phyloP scores from a whole-genome alignment of 257 asterid genomes.

The Rubia yunnanensis region DNA sequence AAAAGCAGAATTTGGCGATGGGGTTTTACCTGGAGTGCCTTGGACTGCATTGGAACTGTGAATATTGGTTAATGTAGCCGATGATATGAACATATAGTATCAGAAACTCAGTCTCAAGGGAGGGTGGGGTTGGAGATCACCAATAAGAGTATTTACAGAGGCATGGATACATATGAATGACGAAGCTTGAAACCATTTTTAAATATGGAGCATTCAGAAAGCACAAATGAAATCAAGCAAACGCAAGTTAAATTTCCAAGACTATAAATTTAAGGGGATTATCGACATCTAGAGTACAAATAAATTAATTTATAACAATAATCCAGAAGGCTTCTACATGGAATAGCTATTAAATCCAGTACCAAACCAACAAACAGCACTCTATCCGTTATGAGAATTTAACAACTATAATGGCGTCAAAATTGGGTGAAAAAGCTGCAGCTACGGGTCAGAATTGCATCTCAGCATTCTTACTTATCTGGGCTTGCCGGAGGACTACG shows the following conservation, averaged over 20 bases:
- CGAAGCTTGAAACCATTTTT: neutral
- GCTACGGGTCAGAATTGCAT: constrained; percentile 11
- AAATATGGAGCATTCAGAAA: neutral
- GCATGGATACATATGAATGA: neutral
- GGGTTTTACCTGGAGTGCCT: neutral
- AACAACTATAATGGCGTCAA: neutral
- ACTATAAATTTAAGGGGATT: neutral
- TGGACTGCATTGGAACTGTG: neutral
- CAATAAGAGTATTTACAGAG: neutral
- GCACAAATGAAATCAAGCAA: neutral
- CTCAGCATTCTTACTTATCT: constrained; percentile 55
- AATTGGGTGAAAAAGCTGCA: constrained; percentile 1
- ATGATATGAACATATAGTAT: neutral
- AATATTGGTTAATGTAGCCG: neutral
- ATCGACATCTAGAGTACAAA: neutral
- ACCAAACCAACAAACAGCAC: neutral
- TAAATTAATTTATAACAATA: neutral
- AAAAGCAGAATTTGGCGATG: neutral
- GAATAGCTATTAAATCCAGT: neutral
- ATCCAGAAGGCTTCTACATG: neutral
- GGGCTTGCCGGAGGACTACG: constrained; percentile 97
- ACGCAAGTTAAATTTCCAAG: neutral
- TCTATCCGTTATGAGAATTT: neutral
- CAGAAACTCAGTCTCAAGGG: neutral
- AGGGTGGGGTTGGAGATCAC: neutral